Conservation (phyloP, 2,329 filamentous ascomycete genomes). For the Didymellaceae sp. region DNA sequence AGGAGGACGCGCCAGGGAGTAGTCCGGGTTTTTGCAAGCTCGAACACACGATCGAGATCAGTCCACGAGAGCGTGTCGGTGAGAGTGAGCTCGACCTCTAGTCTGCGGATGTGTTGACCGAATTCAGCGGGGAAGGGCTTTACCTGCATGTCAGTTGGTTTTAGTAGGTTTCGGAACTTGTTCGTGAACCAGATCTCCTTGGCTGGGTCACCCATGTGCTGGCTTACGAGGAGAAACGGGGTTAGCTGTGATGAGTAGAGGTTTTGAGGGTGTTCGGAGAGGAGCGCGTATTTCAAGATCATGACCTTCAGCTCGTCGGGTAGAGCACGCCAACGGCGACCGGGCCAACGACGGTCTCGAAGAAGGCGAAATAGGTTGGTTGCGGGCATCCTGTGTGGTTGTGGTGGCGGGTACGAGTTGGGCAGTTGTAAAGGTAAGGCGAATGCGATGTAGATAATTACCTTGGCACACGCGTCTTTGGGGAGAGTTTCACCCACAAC, state of each 20-base stretch:
- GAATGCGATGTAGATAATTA: no score
- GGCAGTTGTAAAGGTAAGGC: no score
- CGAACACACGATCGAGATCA: neutral
- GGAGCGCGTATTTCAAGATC: neutral
- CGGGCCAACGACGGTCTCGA: no score
- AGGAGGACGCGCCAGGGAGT: neutral
- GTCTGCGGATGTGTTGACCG: neutral
- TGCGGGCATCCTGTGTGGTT: neutral
- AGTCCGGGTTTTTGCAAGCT: neutral
- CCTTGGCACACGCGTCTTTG: no score
- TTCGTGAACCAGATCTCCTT: neutral
- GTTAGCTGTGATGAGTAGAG: neutral
- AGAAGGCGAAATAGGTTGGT: neutral
- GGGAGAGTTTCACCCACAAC: no score
- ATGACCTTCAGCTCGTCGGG: neutral
- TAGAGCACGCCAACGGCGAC: neutral
- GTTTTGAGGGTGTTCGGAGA: neutral
- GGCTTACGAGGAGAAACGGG: no score
- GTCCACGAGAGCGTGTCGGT: neutral
- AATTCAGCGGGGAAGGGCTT: neutral
- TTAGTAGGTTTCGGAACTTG: no score
- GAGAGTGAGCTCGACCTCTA: no score
- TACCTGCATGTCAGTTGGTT: no score
- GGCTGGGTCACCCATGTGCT: neutral
- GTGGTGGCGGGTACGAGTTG: neutral